A percentile compares a stretch with the other conserved stretches of the same genome.
Evolutionary conservation across 352 stramenopile genomes (phyloP).

Genomic region (Phytophthora rubi): DNA sequence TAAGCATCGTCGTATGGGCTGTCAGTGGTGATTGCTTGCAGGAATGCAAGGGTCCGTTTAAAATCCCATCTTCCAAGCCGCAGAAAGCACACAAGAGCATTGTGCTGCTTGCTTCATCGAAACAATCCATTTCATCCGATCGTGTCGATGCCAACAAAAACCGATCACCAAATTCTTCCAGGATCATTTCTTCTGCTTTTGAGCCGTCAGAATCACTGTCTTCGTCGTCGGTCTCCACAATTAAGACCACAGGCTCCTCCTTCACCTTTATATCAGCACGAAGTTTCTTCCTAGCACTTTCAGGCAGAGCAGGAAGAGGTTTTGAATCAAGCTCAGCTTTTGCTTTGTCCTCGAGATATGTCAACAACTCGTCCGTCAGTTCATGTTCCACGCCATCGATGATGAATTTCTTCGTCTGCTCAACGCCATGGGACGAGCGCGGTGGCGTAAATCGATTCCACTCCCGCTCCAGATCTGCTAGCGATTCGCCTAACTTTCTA

Average conservation of each 20-base stretch:
- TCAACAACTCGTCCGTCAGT: slow-evolving; percentile 72
- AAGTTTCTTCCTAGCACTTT: slow-evolving; percentile 41
- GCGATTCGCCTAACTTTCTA: slow-evolving; percentile 54
- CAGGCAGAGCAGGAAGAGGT: slow-evolving; percentile 53
- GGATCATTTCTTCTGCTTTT: slow-evolving; percentile 52
- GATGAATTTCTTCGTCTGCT: slow-evolving; percentile 72
- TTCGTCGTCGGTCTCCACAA: slow-evolving; percentile 27
- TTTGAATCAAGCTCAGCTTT: slow-evolving; percentile 63
- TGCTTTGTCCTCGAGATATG: slow-evolving; percentile 71
- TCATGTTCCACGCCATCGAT: slow-evolving; percentile 77
- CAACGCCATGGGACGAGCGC: slow-evolving; percentile 51
- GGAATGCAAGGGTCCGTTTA: slow-evolving; percentile 57
- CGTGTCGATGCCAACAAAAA: slow-evolving; percentile 34
- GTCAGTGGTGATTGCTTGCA: slow-evolving; percentile 68
- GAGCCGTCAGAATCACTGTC: slow-evolving; percentile 44
- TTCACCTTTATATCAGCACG: slow-evolving; percentile 20
- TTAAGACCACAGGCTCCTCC: slow-evolving; percentile 14
- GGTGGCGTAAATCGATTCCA: slow-evolving; percentile 65
- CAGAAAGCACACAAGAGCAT: slow-evolving; percentile 57
- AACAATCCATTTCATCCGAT: slow-evolving; percentile 2
- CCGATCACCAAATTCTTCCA: slow-evolving; percentile 67
- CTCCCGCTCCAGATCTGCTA: slow-evolving; percentile 66
- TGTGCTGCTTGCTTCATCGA: slow-evolving; percentile 1
- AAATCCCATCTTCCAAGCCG: slow-evolving; percentile 64
- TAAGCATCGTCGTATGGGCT: slow-evolving; percentile 41